These are phyloP conservation scores for Echria macrotheca DNA, from an alignment of 495 filamentous ascomycete genomes.

Conservation along the genomic window DNA sequence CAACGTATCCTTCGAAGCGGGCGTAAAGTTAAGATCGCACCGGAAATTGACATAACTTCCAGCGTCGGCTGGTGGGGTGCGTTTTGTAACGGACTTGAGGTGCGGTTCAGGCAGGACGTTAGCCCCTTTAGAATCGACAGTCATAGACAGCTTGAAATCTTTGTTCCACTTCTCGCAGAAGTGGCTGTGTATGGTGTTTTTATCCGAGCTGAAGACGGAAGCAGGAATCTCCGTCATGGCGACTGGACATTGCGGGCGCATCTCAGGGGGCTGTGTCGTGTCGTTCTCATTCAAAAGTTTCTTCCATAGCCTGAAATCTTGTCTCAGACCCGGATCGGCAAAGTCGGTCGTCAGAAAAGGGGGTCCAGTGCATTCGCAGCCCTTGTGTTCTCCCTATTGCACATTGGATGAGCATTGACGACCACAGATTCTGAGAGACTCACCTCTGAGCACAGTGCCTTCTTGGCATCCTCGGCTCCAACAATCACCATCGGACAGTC, in stretches of 20 bases:
- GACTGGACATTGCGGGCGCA: background rate
- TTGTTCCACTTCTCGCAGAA: background rate
- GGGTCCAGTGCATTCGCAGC: too few species aligned
- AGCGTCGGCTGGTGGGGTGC: background rate
- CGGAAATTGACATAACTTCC: background rate
- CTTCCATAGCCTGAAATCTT: too few species aligned
- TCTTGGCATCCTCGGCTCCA: too few species aligned
- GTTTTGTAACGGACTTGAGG: background rate
- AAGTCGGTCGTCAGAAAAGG: too few species aligned
- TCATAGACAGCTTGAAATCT: background rate
- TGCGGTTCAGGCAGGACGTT: background rate
- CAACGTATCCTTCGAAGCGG: background rate
- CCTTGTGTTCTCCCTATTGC: too few species aligned
- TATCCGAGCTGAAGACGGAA: background rate
- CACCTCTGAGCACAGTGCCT: too few species aligned
- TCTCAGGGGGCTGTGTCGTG: too few species aligned
- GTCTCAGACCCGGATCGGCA: too few species aligned
- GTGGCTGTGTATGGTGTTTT: background rate
- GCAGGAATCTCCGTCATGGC: background rate
- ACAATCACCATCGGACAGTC: too few species aligned
- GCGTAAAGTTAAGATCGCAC: background rate
- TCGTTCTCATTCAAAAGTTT: too few species aligned
- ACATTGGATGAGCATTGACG: too few species aligned
- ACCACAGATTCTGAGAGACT: too few species aligned
- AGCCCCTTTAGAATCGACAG: background rate